Percentiles rank a stretch among this genome's conserved stretches.
phyloP scores from a whole-genome alignment of 768 basidiomycete species.

The Trametes villosa region DNA sequence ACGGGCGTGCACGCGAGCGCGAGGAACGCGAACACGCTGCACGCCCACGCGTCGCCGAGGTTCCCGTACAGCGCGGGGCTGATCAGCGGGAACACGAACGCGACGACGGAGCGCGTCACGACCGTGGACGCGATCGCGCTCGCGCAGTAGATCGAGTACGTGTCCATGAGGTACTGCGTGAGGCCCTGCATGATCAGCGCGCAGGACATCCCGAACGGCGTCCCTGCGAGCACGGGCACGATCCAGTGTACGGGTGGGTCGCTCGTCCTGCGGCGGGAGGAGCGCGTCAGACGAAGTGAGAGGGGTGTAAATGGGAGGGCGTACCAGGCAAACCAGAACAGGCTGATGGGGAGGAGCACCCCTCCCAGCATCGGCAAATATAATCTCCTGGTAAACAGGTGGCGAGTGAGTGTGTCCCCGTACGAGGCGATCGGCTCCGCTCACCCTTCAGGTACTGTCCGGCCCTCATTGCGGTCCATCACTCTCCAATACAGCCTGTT shows the following conservation, averaged over 20 bases:
- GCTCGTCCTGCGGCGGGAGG: constrained; percentile 46
- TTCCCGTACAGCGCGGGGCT: constrained; percentile 54
- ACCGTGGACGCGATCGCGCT: constrained; percentile 72
- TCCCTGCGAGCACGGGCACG: constrained; percentile 65
- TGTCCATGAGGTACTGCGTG: constrained; percentile 75
- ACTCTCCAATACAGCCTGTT: constrained; percentile 55
- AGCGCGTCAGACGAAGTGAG: constrained; percentile 6
- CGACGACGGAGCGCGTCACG: constrained; percentile 65
- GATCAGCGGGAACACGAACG: constrained; percentile 65
- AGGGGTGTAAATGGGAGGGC: constrained; percentile 28
- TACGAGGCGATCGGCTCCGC: constrained; percentile 19
- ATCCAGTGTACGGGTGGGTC: constrained; percentile 62
- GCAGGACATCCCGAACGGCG: constrained; percentile 69
- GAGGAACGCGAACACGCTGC: constrained; percentile 58
- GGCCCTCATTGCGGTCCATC: constrained; percentile 52
- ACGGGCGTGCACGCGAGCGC: constrained; percentile 57
- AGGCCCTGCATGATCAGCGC: constrained; percentile 67
- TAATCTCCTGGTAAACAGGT: constrained; percentile 49
- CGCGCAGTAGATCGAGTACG: constrained; percentile 67
- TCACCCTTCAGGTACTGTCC: constrained; percentile 65
- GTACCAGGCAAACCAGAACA: constrained; percentile 73
- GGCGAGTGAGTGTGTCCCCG: neutral
- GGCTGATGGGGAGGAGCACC: constrained; percentile 55
- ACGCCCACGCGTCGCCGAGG: constrained; percentile 59
- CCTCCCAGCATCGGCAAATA: constrained; percentile 61